Conservation (phyloP, 139 green algal species). For the Eudorina sp. region DNA sequence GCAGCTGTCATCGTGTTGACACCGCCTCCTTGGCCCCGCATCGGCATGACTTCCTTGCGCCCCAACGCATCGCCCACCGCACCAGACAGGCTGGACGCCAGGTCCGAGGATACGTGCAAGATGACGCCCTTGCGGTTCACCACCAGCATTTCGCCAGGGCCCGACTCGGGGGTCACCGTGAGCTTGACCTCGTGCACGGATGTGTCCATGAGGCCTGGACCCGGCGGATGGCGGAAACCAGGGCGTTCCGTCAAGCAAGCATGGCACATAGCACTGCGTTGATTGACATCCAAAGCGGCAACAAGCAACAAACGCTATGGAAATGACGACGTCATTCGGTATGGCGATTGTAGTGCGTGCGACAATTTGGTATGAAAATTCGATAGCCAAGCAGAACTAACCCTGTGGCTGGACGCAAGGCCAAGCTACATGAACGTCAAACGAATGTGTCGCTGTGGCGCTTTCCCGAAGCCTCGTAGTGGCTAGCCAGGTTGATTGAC, state of each 20-base stretch:
- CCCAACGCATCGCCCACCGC: background rate
- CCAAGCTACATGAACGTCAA: background rate
- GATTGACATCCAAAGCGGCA: too few species aligned
- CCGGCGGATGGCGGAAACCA: background rate
- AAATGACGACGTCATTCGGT: background rate
- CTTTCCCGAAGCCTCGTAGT: too few species aligned
- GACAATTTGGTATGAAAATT: too few species aligned
- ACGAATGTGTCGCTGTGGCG: too few species aligned
- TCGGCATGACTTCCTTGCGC: background rate
- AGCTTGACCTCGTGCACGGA: background rate
- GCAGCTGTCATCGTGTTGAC: background rate
- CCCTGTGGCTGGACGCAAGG: background rate
- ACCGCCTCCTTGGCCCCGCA: background rate
- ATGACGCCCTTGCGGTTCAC: slow-evolving; percentile 18
- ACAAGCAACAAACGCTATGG: background rate
- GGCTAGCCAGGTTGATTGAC: too few species aligned
- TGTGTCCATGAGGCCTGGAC: background rate
- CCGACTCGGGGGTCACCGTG: background rate
- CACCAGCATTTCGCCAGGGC: background rate
- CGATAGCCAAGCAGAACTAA: background rate
- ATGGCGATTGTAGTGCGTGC: background rate
- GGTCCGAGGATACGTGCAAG: background rate
- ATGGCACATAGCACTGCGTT: background rate
- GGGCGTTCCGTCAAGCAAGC: background rate
- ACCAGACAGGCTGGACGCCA: background rate